Evolutionary conservation across 2,329 filamentous ascomycete genomes (phyloP).

Genomic region (Monilinia fructicola): DNA sequence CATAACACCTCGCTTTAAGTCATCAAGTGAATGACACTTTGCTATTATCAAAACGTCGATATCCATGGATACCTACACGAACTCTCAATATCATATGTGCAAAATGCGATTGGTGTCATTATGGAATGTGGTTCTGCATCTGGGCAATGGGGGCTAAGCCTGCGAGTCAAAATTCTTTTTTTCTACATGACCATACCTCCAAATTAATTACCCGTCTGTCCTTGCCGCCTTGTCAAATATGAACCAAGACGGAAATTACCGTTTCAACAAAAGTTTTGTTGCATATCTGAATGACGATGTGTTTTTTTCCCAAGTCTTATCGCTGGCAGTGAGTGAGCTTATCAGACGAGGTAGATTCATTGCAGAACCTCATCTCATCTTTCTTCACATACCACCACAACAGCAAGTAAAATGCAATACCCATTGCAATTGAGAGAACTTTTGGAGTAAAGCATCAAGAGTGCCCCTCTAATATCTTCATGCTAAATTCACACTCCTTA

Average conservation of each 20-base stretch:
- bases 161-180: background rate
- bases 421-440: background rate
- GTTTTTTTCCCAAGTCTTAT: conserved; percentile 26
- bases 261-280: conserved; percentile 23
- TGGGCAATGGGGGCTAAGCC: background rate
- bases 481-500: background rate
- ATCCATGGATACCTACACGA: too few species aligned
- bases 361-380: conserved; percentile 3
- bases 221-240: conserved; percentile 13
- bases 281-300: conserved; percentile 24
- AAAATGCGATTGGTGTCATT: background rate
- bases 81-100: background rate
- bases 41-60: background rate
- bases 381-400: background rate
- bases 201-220: conserved; percentile 2
- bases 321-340: conserved; percentile 18
- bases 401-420: background rate
- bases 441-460: background rate
- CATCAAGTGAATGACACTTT: conserved; percentile 15
- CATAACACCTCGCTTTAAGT: conserved; percentile 3
- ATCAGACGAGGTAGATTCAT: conserved; percentile 17
- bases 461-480: background rate
- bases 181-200: background rate
- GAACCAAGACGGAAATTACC: conserved; percentile 15
- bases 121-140: background rate